Evolutionary conservation across 352 stramenopile species (phyloP).

Genomic region (Phytophthora foliorum): DNA sequence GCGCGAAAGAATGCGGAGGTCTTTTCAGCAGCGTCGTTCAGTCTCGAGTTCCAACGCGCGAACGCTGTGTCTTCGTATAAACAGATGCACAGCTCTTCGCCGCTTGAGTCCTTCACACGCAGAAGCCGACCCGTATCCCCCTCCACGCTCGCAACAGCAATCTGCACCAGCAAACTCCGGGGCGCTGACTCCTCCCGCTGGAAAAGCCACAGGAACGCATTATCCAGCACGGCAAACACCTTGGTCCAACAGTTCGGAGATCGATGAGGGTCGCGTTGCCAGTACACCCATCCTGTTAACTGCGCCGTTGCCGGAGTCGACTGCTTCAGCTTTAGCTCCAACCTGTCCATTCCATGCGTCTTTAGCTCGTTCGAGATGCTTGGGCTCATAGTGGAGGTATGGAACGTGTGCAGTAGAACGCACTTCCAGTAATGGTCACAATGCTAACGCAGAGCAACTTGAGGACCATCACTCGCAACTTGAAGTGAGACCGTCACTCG

Average conservation of each 20-base stretch:
- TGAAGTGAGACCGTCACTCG: slow-evolving; percentile 30
- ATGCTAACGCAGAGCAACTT: background rate
- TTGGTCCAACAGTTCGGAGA: slow-evolving; percentile 72
- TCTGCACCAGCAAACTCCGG: slow-evolving; percentile 54
- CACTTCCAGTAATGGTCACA: slow-evolving; percentile 3
- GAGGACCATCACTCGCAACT: slow-evolving; percentile 21
- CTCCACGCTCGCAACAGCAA: slow-evolving; percentile 59
- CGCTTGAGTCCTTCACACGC: slow-evolving; percentile 55
- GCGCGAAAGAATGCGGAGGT: slow-evolving; percentile 55
- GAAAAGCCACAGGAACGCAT: slow-evolving; percentile 69
- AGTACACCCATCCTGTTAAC: slow-evolving; percentile 66
- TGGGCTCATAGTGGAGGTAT: background rate
- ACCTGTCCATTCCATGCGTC: background rate
- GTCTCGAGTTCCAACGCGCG: slow-evolving; percentile 39
- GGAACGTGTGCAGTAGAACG: background rate
- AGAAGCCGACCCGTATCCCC: slow-evolving; percentile 43
- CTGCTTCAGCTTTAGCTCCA: slow-evolving; percentile 14
- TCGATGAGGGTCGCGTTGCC: slow-evolving; percentile 56
- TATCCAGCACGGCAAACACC: slow-evolving; percentile 65
- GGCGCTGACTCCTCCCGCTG: slow-evolving; percentile 44
- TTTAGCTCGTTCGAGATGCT: background rate
- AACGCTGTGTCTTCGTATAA: slow-evolving; percentile 41
- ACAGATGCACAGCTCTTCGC: slow-evolving; percentile 58
- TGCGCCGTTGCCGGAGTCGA: background rate
- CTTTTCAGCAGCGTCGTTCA: slow-evolving; percentile 49